A percentile compares a stretch with the other conserved stretches of the same genome.
These are phyloP conservation scores for Entomortierella chlamydospora DNA, from an alignment of 192 early-diverging fungal species.

Conservation along the genomic window DNA sequence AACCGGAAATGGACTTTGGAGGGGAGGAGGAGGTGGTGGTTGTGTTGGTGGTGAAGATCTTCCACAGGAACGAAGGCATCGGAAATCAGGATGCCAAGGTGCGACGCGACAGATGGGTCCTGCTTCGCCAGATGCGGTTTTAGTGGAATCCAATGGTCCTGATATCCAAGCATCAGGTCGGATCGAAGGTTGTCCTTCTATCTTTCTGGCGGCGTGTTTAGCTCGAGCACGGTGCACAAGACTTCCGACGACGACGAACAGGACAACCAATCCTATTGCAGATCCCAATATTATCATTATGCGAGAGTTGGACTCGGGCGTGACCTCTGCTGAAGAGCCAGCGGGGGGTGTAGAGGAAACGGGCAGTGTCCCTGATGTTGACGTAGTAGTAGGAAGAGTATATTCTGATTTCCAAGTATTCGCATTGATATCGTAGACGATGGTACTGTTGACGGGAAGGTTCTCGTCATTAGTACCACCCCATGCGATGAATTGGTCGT, in stretches of 20 bases:
- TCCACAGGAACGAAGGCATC: no score
- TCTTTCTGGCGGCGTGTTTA: background rate
- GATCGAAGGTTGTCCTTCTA: background rate
- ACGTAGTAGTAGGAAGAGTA: background rate
- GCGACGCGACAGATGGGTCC: no score
- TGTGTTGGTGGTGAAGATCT: no score
- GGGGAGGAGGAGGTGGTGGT: no score
- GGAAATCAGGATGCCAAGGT: no score
- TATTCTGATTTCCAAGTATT: background rate
- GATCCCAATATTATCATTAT: background rate
- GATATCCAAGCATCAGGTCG: background rate
- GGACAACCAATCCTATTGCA: background rate
- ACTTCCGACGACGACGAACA: background rate
- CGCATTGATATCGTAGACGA: background rate
- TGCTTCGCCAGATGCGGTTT: background rate
- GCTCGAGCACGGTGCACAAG: background rate
- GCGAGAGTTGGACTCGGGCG: background rate
- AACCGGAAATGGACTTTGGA: no score
- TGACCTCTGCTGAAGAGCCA: background rate
- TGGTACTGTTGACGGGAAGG: background rate
- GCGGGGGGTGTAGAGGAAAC: background rate
- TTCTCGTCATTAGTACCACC: background rate
- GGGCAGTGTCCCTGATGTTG: background rate
- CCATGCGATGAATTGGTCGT: conserved; percentile 14
- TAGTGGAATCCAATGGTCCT: background rate